Evolutionary conservation across 352 stramenopile species (phyloP).

Genomic region (Globisporangium perplexum): DNA sequence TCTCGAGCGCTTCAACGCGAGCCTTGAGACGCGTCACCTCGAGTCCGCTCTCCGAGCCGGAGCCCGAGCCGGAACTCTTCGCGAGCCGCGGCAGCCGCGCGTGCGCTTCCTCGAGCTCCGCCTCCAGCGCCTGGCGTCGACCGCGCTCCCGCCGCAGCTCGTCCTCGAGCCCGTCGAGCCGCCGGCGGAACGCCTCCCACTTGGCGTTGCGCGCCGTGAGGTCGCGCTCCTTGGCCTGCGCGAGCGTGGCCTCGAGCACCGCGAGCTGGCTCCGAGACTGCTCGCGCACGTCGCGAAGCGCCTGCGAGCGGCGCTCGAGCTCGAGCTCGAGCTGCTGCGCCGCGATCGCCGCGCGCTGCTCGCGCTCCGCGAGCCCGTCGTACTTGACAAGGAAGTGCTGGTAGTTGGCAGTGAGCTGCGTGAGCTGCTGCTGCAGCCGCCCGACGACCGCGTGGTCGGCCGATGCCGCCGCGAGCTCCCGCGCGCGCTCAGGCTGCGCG

Average conservation of each 20-base stretch:
- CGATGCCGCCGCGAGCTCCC: conserved; percentile 65
- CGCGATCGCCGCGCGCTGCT: conserved; percentile 49
- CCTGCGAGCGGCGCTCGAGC: conserved; percentile 36
- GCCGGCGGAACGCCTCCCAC: conserved; percentile 67
- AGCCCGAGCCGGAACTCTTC: conserved; percentile 6
- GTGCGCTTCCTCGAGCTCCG: conserved; percentile 54
- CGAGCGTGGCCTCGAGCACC: conserved; percentile 42
- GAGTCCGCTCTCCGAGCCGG: conserved; percentile 10
- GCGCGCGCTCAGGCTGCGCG: conserved; percentile 55
- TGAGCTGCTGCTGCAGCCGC: conserved; percentile 84
- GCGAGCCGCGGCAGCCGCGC: conserved; percentile 20
- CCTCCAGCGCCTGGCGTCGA: conserved; percentile 47
- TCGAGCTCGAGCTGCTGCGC: conserved; percentile 56
- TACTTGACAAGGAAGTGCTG: conserved; percentile 78
- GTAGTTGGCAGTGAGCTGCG: conserved; percentile 83
- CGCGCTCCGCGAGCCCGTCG: conserved; percentile 36
- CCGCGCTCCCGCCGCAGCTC: conserved; percentile 52
- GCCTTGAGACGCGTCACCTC: conserved; percentile 42
- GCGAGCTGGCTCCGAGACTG: conserved; percentile 26
- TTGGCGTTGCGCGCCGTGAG: conserved; percentile 51
- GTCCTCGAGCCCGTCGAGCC: conserved; percentile 57
- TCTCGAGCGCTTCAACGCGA: conserved; percentile 61
- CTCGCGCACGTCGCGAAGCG: conserved; percentile 28
- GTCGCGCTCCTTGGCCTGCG: conserved; percentile 52
- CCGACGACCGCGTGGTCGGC: conserved; percentile 91